A percentile compares a stretch with the other conserved stretches of the same genome.
These are phyloP conservation scores for Ophiocordyceps camponoti-floridani DNA, from an alignment of 2,329 filamentous ascomycete genomes.

Conservation along the genomic window DNA sequence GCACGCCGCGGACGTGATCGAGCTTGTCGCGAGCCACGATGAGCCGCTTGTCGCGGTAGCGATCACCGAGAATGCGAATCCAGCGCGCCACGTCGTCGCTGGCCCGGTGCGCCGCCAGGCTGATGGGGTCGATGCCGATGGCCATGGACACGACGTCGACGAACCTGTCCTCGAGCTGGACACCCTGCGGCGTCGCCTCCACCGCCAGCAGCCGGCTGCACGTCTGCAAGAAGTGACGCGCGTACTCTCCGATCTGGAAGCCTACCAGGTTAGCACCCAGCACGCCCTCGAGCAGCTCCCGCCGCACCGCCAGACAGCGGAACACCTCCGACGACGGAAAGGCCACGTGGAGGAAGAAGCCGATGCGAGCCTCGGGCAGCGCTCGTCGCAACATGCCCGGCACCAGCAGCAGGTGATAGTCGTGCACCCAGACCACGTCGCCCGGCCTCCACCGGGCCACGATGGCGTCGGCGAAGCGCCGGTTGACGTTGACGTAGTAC, in stretches of 20 bases:
- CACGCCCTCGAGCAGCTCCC: conserved; percentile 78
- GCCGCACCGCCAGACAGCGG: conserved; percentile 72
- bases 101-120: conserved; percentile 51
- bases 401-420: conserved; percentile 84
- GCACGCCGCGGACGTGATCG: conserved; percentile 77
- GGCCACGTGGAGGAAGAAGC: conserved; percentile 87
- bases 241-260: conserved; percentile 88
- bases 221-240: conserved; percentile 85
- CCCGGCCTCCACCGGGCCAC: conserved; percentile 84
- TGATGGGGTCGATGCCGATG: conserved; percentile 79
- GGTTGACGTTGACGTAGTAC: conserved; percentile 83
- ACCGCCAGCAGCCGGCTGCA: conserved; percentile 84
- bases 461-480: conserved; percentile 82
- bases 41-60: conserved; percentile 74
- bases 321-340: conserved; percentile 96
- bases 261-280: conserved; percentile 82
- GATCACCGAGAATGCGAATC: conserved; percentile 63
- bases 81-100: conserved; percentile 59
- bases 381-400: conserved; percentile 80
- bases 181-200: conserved; percentile 72
- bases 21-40: conserved; percentile 92
- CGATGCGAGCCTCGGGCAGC: conserved; percentile 83
- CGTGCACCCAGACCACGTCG: conserved; percentile 87
- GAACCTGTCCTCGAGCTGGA: conserved; percentile 84
- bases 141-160: conserved; percentile 73